Conservation (phyloP, 257 asterid genomes). For the Lantana camara region DNA sequence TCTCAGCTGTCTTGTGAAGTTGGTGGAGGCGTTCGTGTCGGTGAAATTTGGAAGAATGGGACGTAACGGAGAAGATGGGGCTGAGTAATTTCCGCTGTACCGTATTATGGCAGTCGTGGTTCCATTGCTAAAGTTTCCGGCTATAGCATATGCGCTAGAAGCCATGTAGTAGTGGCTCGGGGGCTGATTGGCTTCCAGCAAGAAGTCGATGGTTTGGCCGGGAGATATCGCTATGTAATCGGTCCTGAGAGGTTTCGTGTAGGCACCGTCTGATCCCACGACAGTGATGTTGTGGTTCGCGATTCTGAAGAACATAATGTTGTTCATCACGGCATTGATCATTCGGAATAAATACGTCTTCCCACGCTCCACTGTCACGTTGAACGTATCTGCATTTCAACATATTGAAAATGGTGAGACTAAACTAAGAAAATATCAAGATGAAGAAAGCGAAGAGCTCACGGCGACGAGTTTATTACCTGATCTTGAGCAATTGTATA, state of each 20-base stretch:
- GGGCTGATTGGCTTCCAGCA: constrained; percentile 47
- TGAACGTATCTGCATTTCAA: constrained; percentile 44
- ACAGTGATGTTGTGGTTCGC: constrained; percentile 56
- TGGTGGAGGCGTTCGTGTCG: constrained; percentile 28
- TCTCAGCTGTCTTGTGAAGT: constrained; percentile 33
- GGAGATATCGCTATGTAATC: constrained; percentile 56
- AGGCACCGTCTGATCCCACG: constrained; percentile 60
- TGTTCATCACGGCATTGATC: constrained; percentile 60
- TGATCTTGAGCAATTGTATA: constrained; percentile 41
- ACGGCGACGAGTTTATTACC: too few relatives aligned
- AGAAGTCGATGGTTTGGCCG: constrained; percentile 60
- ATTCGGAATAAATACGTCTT: constrained; percentile 54
- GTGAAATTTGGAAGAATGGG: constrained; percentile 32
- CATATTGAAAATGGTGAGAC: too few relatives aligned
- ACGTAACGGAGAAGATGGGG: constrained; percentile 34
- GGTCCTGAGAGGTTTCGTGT: constrained; percentile 43
- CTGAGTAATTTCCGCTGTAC: constrained; percentile 41
- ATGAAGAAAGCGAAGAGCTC: too few relatives aligned
- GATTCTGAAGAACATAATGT: constrained; percentile 52
- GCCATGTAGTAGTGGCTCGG: constrained; percentile 68
- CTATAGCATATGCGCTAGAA: constrained; percentile 32
- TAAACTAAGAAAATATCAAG: too few relatives aligned
- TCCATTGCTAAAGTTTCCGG: constrained; percentile 17
- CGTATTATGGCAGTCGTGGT: constrained; percentile 47
- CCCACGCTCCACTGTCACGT: constrained; percentile 41